phyloP scores from a whole-genome alignment of 2,329 filamentous ascomycete genomes.

The Orbilia oligospora region DNA sequence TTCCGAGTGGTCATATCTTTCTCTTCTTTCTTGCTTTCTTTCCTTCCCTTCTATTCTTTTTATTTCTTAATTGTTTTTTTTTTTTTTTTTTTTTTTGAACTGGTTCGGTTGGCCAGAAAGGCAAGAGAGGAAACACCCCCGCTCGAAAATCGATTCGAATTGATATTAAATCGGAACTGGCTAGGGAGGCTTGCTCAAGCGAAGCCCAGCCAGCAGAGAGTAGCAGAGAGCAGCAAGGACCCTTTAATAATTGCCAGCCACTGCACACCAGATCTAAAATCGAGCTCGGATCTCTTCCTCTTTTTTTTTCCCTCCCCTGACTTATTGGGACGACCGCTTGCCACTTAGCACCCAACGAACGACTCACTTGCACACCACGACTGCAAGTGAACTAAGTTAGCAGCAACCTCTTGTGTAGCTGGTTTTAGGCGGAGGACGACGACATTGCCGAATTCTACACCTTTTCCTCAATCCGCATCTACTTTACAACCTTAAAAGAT shows the following conservation, averaged over 20 bases:
- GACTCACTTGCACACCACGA: conserved; percentile 9
- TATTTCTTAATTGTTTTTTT: background rate
- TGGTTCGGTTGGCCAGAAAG: background rate
- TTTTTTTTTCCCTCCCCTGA: conserved; percentile 41
- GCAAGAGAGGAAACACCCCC: conserved; percentile 30
- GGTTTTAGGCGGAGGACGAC: conserved; percentile 15
- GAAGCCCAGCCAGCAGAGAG: conserved; percentile 20
- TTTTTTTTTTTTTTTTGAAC: background rate
- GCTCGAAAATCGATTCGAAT: conserved; percentile 37
- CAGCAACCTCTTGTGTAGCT: background rate
- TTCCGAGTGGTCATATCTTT: background rate
- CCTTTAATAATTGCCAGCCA: conserved; percentile 47
- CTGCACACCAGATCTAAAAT: conserved; percentile 31
- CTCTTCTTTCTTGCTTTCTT: background rate
- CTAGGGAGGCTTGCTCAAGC: conserved; percentile 53
- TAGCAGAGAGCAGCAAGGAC: conserved; percentile 2
- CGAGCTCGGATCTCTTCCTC: conserved; percentile 40
- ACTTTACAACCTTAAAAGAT: background rate
- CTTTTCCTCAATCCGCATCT: background rate
- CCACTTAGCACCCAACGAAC: background rate
- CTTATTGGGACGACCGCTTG: background rate
- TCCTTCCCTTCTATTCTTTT: background rate
- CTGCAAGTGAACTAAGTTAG: conserved; percentile 9
- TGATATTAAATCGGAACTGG: conserved; percentile 35
- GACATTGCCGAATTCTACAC: conserved; percentile 17